Base-by-base conservation (phyloP, 176 grass and related monocot genomes). In the Poa pratensis region DNA sequence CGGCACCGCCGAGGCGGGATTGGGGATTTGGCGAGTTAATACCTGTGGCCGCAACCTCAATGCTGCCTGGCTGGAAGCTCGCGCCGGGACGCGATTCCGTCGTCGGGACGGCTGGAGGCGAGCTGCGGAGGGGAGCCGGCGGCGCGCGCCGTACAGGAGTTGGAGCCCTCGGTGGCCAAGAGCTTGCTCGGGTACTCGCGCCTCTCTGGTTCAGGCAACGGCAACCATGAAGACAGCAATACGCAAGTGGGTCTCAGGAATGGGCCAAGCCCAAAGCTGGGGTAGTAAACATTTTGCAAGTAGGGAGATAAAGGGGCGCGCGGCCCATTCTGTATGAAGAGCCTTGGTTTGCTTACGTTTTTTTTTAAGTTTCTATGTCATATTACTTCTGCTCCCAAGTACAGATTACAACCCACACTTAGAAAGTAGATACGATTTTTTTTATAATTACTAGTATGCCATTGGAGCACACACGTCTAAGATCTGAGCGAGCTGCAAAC, bases 71-170 rank as follows among this genome's bases (percentile, higher is more conserved):
- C 20, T 24, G 69, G n/a, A 72, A 24, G n/a, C 11, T 72, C 40
- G 69, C 69, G n/a, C 70, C 70, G 43, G 43, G 22, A 13, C 43
- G 15, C 70, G 42, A 73, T 27, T 28, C 43, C 43, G 43, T 27
- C 23, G 43, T 27, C 70, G 23, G 69, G 69, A 24, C 11, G 9
- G 35, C 20, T 39, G 32, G 66, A 10, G 66, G 66, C 18, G 10
- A 20, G 68, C 39, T 43, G 68, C 1, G 40, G 40, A 24, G 1
- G 22, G 70, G 22, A 73, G 14, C 22, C 43, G 70, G 43, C 70
- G 70, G 70, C 70, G 70, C 42, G n/a, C 70, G 70, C 43, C 22
- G 43, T 73, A 46, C 70, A 49, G 15, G 11, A 72, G n/a, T 48
- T 46, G 69, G 40, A 48, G 40, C 18, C 66, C 32, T 69, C 65